phyloP scores from a whole-genome alignment of 768 basidiomycete species.

The Asterophora parasitica region DNA sequence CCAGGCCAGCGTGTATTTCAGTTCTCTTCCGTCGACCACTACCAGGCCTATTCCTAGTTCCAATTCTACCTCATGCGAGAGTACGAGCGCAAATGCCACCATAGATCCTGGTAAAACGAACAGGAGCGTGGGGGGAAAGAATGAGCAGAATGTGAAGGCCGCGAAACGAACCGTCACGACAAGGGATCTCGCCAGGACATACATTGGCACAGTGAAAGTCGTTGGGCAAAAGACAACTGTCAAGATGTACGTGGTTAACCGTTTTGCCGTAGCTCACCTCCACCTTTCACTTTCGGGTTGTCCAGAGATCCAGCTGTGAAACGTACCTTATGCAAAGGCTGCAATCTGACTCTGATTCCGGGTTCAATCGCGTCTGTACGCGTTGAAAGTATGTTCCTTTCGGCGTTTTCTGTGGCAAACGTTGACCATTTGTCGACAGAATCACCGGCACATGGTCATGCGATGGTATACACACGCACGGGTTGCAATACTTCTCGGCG shows the following conservation, averaged over 20 bases:
- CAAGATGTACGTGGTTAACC: conserved; percentile 49
- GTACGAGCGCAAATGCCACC: not conserved
- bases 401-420: not conserved
- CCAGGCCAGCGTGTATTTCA: conserved; percentile 68
- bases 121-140: conserved; percentile 16
- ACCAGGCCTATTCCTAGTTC: not conserved
- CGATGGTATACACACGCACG: conserved; percentile 54
- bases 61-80: too few species aligned
- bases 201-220: conserved; percentile 59
- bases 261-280: not conserved
- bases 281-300: not conserved
- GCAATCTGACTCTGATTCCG: conserved; percentile 59
- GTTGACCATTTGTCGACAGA: conserved; percentile 19
- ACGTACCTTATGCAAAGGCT: conserved; percentile 70
- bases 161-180: conserved; percentile 19
- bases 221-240: conserved; percentile 76
- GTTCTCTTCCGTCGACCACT: conserved; percentile 13
- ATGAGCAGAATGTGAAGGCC: conserved; percentile 20
- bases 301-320: conserved; percentile 80
- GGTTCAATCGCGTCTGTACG: conserved; percentile 64
- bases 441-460: conserved; percentile 44
- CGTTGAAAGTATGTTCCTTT: conserved; percentile 47
- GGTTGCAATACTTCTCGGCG: conserved; percentile 52
- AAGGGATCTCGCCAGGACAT: conserved; percentile 58
- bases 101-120: not conserved